Evolutionary conservation across 257 asterid genomes (phyloP).

Genomic region (Verbena officinalis): DNA sequence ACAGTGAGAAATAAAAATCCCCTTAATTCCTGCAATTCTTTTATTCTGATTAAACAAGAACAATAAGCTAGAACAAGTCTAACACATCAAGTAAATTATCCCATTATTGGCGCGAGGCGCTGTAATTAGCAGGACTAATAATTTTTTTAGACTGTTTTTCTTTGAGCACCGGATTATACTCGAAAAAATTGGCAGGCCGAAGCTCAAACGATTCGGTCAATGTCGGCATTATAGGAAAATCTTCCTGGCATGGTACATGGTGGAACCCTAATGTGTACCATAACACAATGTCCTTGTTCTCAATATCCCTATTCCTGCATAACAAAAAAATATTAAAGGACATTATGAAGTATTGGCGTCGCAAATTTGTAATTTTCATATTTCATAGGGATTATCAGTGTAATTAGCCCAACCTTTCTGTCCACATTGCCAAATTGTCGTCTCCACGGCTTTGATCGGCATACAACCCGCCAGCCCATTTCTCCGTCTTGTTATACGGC

Average conservation of each 20-base stretch:
- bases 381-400: not conserved
- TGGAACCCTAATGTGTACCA: conserved; percentile 70
- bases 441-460: conserved; percentile 61
- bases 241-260: conserved; percentile 65
- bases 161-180: conserved; percentile 56
- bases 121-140: conserved; percentile 4
- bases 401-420: conserved; percentile 36
- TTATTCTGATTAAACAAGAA: too few species aligned
- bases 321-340: too few species aligned
- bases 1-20: too few species aligned
- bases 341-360: too few species aligned
- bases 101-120: not conserved
- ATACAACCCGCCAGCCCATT: conserved; percentile 60
- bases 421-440: conserved; percentile 48
- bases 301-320: conserved; percentile 50
- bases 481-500: conserved; percentile 54
- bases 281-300: conserved; percentile 59
- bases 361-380: too few species aligned
- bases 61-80: not conserved
- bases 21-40: too few species aligned
- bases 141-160: conserved; percentile 18
- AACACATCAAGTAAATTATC: not conserved
- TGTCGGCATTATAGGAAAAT: conserved; percentile 66
- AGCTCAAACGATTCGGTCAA: conserved; percentile 50
- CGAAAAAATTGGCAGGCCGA: conserved; percentile 62